Evolutionary conservation across 2,329 filamentous ascomycete species (phyloP).

Genomic region (Capronia epimyces): DNA sequence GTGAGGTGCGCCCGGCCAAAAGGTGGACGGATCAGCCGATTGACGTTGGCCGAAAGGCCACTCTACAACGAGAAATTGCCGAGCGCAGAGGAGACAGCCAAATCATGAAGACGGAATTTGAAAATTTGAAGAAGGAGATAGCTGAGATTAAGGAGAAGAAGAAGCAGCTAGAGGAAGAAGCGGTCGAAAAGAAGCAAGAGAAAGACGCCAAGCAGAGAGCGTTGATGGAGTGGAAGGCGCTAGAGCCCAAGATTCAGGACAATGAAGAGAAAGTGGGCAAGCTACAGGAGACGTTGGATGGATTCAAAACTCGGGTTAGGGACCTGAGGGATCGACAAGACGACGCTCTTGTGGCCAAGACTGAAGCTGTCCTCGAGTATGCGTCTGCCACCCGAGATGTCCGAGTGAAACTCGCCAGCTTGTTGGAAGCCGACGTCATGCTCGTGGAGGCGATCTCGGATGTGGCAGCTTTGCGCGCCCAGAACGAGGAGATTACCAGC

Average conservation of each 20-base stretch:
- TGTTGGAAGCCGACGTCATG: constrained; percentile 65
- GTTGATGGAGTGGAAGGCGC: constrained; percentile 41
- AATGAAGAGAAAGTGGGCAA: constrained; percentile 45
- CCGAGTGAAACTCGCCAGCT: constrained; percentile 55
- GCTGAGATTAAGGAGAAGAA: constrained; percentile 31
- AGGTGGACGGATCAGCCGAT: constrained; percentile 75
- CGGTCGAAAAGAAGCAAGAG: constrained; percentile 10
- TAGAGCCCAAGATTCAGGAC: constrained; percentile 36
- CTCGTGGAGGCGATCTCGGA: constrained; percentile 81
- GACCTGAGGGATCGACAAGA: constrained; percentile 54
- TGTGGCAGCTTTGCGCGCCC: constrained; percentile 59
- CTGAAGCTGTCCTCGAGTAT: constrained; percentile 52
- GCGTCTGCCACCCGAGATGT: constrained; percentile 58
- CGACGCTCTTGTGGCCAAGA: constrained; percentile 51
- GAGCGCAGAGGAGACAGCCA: constrained; percentile 42
- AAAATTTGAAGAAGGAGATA: constrained; percentile 26
- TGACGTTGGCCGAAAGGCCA: constrained; percentile 54
- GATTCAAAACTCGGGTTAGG: constrained; percentile 45
- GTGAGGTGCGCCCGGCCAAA: constrained; percentile 54
- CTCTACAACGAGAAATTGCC: constrained; percentile 51
- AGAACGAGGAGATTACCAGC: constrained; percentile 56
- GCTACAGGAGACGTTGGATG: constrained; percentile 37
- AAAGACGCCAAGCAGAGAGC: constrained; percentile 62
- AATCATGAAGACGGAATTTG: constrained; percentile 28
- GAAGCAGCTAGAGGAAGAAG: constrained; percentile 11